Base-by-base conservation (phyloP, 495 filamentous ascomycete genomes). In the Penicillium angulare region DNA sequence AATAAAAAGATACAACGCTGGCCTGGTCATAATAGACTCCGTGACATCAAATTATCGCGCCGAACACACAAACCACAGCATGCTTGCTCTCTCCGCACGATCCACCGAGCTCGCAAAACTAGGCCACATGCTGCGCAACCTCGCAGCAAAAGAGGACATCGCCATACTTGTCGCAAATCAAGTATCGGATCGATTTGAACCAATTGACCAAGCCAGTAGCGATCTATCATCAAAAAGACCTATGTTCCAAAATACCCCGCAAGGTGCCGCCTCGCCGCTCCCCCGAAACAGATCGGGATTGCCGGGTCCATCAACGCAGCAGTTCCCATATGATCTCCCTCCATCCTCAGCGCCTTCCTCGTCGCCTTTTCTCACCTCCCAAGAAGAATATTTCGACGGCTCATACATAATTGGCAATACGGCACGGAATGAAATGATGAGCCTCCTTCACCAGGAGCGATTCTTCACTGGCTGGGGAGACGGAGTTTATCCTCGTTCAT, bases 381-480 rank as follows among this genome's bases (percentile, higher is more conserved):
- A 81, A 43, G 67, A 74, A 26, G 59, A 64, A 17, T 55, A 60
- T 13, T 68, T 67, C 43, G 69, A 74, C 55, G 68, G 66, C 26
- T 68, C 69, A 13, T 71, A 76, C 56, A 45, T 74, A 18, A 60
- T 76, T 13, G 61, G 63, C 1, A 69, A 69, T 23, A 65, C 71
- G 0, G 61, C 63, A 7, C 69, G 67, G 6, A 73, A 68, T 29
- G 67, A 78, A 62, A 61, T 81, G 12, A 74, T 95, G 27, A 78
- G 76, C n/a, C 79, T 97, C 13, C 81, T 90, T 51, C 89, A 95
- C 65, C 93, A 98, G 66, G 87, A 95, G 60, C 82, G 86, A 7
- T 98, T 88, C 79, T 96, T 96, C 67, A 92, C 88, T 2, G 93
- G 93, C 31, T 98, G 93, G 92, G 90, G 90, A 18, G 86, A 91